Percentiles rank a stretch among this genome's conserved stretches.
Conservation (phyloP, 1,139 yeast species). For the Taphrina deformans region DNA sequence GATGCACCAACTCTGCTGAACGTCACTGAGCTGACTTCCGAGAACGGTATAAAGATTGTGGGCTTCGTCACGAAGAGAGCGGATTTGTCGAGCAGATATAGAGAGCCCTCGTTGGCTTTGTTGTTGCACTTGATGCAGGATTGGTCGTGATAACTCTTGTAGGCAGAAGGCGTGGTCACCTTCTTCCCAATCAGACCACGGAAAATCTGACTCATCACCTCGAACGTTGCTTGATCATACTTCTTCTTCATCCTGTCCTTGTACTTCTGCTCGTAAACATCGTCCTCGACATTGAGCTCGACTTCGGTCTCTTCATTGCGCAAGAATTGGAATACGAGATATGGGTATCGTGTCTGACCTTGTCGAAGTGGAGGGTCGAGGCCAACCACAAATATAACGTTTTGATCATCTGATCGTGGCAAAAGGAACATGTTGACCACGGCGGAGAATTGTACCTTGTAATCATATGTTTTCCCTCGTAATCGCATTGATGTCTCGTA, state of each 20-base stretch:
- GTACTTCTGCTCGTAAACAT: slow-evolving; percentile 58
- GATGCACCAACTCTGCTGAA: slow-evolving; percentile 87
- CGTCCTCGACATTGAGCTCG: slow-evolving; percentile 81
- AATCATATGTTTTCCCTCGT: slow-evolving; percentile 97
- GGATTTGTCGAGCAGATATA: slow-evolving; percentile 87
- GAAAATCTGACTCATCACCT: slow-evolving; percentile 84
- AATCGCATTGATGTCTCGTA: slow-evolving; percentile 83
- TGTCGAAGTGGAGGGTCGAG: slow-evolving; percentile 92
- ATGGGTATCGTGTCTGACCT: slow-evolving; percentile 96
- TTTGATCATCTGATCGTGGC: slow-evolving; percentile 92
- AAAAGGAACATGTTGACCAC: slow-evolving; percentile 86
- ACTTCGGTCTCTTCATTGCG: slow-evolving; percentile 90
- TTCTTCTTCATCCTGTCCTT: slow-evolving; percentile 71
- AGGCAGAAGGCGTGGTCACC: slow-evolving; percentile 75
- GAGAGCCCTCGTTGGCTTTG: slow-evolving; percentile 92
- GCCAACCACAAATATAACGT: slow-evolving; percentile 81
- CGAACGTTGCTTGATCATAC: slow-evolving; percentile 80
- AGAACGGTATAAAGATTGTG: slow-evolving; percentile 82
- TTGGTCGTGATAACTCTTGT: slow-evolving; percentile 49
- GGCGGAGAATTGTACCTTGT: slow-evolving; percentile 87
- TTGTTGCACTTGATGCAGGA: slow-evolving; percentile 89
- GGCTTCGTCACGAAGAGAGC: slow-evolving; percentile 92
- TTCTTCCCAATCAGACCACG: slow-evolving; percentile 87
- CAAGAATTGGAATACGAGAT: slow-evolving; percentile 81
- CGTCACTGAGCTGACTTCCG: slow-evolving; percentile 72